Percentiles rank a stretch among this genome's conserved stretches.
Conservation (phyloP, 2,329 filamentous ascomycete species). For the Fulvia fulva region DNA sequence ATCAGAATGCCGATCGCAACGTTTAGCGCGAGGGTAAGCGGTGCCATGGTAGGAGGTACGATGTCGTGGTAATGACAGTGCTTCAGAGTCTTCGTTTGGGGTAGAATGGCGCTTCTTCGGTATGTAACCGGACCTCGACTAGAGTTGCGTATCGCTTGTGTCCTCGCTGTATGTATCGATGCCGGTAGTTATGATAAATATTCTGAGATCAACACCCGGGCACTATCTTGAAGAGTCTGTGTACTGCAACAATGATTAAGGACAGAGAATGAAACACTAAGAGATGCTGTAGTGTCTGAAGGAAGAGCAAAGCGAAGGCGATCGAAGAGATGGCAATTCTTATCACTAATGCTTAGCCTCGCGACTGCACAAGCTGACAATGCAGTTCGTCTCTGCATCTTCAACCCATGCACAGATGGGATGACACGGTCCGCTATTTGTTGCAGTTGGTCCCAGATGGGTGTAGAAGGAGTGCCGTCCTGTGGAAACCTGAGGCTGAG, state of each 20-base stretch:
- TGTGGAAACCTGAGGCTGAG: constrained; percentile 1
- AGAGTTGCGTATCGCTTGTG: too few relatives aligned
- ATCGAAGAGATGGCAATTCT: neutral
- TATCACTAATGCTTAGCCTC: neutral
- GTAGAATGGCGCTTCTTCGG: too few relatives aligned
- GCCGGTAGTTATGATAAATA: too few relatives aligned
- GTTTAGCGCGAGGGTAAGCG: constrained; percentile 11
- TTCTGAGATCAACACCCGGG: too few relatives aligned
- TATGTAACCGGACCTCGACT: too few relatives aligned
- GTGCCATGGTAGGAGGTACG: constrained; percentile 8
- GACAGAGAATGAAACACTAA: neutral
- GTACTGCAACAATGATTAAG: neutral
- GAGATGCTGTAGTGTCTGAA: neutral
- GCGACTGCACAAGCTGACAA: neutral
- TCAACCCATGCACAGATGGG: neutral
- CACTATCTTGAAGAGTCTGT: too few relatives aligned
- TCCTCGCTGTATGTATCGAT: too few relatives aligned
- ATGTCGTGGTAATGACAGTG: neutral
- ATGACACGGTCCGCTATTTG: neutral
- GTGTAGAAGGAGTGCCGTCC: neutral
- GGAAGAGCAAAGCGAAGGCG: neutral
- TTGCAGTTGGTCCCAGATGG: neutral
- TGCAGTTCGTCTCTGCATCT: neutral
- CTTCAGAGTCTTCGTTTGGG: too few relatives aligned
- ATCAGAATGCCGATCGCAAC: constrained; percentile 22